Evolutionary conservation across 495 filamentous ascomycete genomes (phyloP).

Genomic region (Friedmanniomyces simplex): DNA sequence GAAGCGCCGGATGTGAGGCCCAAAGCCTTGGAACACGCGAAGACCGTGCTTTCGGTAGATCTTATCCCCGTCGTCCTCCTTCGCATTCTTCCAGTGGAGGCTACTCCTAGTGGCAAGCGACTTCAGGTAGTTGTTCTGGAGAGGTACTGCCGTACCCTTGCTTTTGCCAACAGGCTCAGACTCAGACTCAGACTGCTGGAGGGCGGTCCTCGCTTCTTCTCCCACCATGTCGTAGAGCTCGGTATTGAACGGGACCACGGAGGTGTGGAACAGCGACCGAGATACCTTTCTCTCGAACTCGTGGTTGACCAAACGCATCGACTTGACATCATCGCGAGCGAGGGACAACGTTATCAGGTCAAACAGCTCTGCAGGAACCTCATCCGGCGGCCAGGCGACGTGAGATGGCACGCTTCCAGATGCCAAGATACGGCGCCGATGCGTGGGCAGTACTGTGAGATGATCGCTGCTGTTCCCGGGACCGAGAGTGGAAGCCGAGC

Average conservation of each 20-base stretch:
- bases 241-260: slow-evolving; percentile 45
- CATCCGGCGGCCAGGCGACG: slow-evolving; percentile 31
- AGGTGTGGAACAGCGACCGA: slow-evolving; percentile 35
- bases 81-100: slow-evolving; percentile 27
- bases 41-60: slow-evolving; percentile 36
- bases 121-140: neutral
- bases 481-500: neutral
- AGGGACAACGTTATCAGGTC: slow-evolving; percentile 36
- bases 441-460: neutral
- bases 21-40: slow-evolving; percentile 41
- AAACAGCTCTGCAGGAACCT: slow-evolving; percentile 44
- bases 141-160: slow-evolving; percentile 17
- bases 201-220: slow-evolving; percentile 7
- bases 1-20: slow-evolving; percentile 39
- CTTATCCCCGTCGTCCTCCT: slow-evolving; percentile 27
- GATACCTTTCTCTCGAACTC: slow-evolving; percentile 45
- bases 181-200: slow-evolving; percentile 4
- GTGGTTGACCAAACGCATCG: slow-evolving; percentile 42
- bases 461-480: neutral
- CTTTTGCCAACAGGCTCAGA: slow-evolving; percentile 26
- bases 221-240: slow-evolving; percentile 41
- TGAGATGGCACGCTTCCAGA: neutral
- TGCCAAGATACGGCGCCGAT: neutral
- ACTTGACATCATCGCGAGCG: slow-evolving; percentile 38
- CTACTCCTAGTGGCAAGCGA: neutral